Evolutionary conservation across 495 filamentous ascomycete species (phyloP), one percentile per base, ranked within the genome.

Genomic region (Sporormia fimetaria): DNA sequence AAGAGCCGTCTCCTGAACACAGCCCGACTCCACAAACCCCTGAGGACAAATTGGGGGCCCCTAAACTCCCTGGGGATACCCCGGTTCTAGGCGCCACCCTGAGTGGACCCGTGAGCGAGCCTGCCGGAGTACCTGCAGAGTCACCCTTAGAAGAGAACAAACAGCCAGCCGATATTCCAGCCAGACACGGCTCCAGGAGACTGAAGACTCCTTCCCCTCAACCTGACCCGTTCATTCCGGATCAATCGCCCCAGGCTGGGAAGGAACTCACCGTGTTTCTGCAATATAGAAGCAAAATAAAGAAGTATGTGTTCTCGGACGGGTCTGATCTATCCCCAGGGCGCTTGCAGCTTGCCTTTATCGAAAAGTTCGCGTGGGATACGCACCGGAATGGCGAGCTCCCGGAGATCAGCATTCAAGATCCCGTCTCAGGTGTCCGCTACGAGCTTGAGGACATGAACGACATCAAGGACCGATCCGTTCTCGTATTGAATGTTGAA

Each of bases 331-430:
- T 98, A 11, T 86, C 87, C 14, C 77, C 94, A 38, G 84, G 82
- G 7, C 73, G 86, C 8, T 63, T 98, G 40, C 90, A 96, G 55
- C 71, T 96, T 22, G 87, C 88, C n/a, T 98, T 98, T 59, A 98
- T 98, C 51, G 92, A 96, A 49, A 96, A 95, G 53, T 98, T 98
- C 54, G 86, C 87, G 5, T 98, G 93, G 86, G 95, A 90, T 51
- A 93, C 87, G 1, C 88, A 94, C 49, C 83, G 78, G 52, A 88
- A 96, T 56, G 90, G 92, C 16, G 90, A 98, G 54, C 67, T 98
- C 21, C 90, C 90, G 0, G 90, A 96, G 52, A 94, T 98, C 21
- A 94, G 96, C 59, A 87, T 98, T 26, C 92, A 98, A 60, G 90
- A 98, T 59, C 77, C 88, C 4, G 71, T 94, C 8, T 94, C 87